phyloP scores from a whole-genome alignment of 257 asterid species.

The Orobanche coerulescens region DNA sequence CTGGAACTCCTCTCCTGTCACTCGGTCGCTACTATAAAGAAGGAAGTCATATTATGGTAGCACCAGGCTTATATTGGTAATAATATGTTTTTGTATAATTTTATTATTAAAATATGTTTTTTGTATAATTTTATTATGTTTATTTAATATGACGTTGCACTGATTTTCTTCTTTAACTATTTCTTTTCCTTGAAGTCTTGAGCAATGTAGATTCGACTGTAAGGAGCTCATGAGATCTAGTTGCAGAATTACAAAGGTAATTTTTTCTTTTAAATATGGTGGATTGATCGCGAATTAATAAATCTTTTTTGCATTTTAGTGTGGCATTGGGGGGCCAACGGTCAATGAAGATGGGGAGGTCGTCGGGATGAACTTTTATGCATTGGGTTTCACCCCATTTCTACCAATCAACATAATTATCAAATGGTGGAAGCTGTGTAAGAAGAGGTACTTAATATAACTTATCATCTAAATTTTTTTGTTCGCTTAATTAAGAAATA shows the following conservation, averaged over 20 bases:
- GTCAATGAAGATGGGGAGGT: background rate
- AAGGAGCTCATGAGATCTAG: background rate
- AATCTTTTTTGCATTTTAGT: background rate
- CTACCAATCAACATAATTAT: background rate
- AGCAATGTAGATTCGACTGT: background rate
- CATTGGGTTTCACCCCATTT: background rate
- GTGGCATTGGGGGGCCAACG: background rate
- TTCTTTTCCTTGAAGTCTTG: background rate
- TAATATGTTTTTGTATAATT: background rate
- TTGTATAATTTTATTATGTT: background rate
- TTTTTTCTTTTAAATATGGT: background rate
- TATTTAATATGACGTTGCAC: background rate
- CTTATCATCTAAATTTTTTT: too few species aligned
- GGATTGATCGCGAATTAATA: background rate
- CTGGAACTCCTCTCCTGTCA: background rate
- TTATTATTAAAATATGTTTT: too few species aligned
- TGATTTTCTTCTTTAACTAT: background rate
- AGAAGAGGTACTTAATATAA: background rate
- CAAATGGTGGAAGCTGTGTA: background rate
- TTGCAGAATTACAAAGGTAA: background rate
- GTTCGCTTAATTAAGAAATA: too few species aligned
- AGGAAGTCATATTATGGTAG: background rate
- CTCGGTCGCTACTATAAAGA: background rate
- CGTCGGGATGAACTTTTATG: background rate
- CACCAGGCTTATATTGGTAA: background rate